Base-by-base conservation (phyloP, 371 early-diverging fungal genomes). In the Mucor plumbeus region DNA sequence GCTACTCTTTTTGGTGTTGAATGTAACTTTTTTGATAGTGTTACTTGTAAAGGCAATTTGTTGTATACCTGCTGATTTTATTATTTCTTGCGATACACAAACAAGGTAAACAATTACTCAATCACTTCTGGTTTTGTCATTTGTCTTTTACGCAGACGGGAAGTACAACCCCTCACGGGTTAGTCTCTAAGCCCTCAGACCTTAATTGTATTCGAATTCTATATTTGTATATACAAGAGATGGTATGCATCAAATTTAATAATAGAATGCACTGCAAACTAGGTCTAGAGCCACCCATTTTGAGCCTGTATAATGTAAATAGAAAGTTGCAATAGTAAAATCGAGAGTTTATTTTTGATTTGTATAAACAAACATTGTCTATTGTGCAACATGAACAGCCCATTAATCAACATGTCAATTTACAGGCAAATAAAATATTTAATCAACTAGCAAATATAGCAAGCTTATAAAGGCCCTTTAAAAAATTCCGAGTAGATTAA, bases 231-330 rank as follows among this genome's bases (percentile, higher is more conserved):
- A 38, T 26, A 21, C 26, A 50, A 48, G 5, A 10, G 50, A 50
- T 44, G 44, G n/a, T 17, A 44, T 50, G 50, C 50, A 26, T 19
- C 19, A 11, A 21, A 21, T 26, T 21, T 19, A 50, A 26, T 21
- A 48, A 48, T 19, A 48, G 19, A 19, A 48, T 5, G 21, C 4
- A 4, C 7, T 26, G 6, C 26, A n/a, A 19, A 26, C 26, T 8
- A 50, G 50, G 50, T 50, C 50, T 50, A 50, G 50, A 21, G 50
- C 50, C 26, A 21, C 5, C 50, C 21, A 50, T 50, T 50, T 50
- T 21, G 21, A 11, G 11, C 17, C 26, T 11, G 19, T 50, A 26
- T 21, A 5, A 50, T 21, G 21, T 21, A 26, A 50, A 26, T 26
- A 50, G 50, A 50, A 10, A 50, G 50, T 26, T 26, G 26, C 26